Evolutionary conservation across 345 rosid species (phyloP), one percentile per base, ranked within the genome.

Genomic region (Zanthoxylum bungeanum): DNA sequence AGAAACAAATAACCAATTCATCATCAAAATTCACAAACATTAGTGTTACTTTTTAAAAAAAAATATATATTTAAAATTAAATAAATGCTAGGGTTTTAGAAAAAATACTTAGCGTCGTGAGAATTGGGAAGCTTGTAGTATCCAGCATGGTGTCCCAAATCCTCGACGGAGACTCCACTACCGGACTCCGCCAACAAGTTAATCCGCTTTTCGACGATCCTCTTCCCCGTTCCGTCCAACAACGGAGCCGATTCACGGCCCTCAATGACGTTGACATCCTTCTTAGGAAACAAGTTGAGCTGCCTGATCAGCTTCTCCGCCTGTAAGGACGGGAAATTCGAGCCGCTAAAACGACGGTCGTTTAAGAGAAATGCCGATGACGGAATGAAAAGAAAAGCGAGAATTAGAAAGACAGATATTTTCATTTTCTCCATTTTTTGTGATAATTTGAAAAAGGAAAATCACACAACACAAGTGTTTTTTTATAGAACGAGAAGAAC

Each of bases 101-200:
- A 70, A 53, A 75, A 56, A 11, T 65, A 95, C 99, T 91, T 91
- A 14, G 97, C 94, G 70, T 85, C 97, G 55, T 83, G 85, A 34
- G 96, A 89, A 57, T 88, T 81, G 21, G 86, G 77, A 75, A 95
- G 88, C 82, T 92, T 82, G 75, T 86, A 95, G 66, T 95, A 95
- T 58, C 99, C 99, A 67, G 99, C 99, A 77, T 84, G 96, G 71
- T 93, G 98, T n/a, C 97, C 92, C 75, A 93, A 84, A 75, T 93
- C 89, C 58, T 89, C 92, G 5, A 78, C 82, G 28, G 89, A 52
- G 58, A 78, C 71, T 10, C 82, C 88, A 4, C 52, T 79, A 19
- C 53, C 74, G 1, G 64, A 82, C 0, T 12, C 33, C 22, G 62
- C 49, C 12, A 69, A 74, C 36, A 93, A 59, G 70, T 69, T 79